These are phyloP conservation scores for Sporothrix schenckii DNA, from an alignment of 2,329 filamentous ascomycete genomes.

Conservation along the genomic window DNA sequence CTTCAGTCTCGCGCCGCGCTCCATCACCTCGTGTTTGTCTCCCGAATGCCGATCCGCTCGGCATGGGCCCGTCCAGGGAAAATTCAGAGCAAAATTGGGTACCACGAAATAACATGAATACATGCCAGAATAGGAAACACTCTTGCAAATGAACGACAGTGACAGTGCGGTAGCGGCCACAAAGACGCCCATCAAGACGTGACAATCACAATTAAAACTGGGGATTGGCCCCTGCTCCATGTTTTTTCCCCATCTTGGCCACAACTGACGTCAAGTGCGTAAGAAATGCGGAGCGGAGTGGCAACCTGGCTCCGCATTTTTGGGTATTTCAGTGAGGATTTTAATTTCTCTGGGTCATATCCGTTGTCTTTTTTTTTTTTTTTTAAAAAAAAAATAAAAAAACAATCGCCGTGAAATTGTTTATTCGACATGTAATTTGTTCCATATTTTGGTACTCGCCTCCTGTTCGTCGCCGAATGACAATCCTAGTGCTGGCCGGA, in stretches of 20 bases:
- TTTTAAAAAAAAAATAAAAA: no score
- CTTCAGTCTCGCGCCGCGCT: neutral
- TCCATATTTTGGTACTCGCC: neutral
- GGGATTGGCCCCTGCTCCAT: conserved; percentile 4
- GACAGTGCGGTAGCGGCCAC: no score
- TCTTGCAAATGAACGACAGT: neutral
- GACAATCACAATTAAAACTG: conserved; percentile 15
- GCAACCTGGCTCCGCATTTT: neutral
- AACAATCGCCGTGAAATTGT: no score
- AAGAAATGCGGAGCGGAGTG: conserved; percentile 20
- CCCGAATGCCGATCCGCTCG: conserved; percentile 13
- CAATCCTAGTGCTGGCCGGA: neutral
- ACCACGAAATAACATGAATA: neutral
- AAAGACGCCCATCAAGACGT: neutral
- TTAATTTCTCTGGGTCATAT: neutral
- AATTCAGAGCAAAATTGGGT: neutral
- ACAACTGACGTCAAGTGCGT: conserved; percentile 6
- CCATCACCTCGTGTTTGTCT: neutral
- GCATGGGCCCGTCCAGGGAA: neutral
- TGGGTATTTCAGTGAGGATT: conserved; percentile 1
- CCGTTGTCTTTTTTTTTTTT: neutral
- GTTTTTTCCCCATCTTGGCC: conserved; percentile 16
- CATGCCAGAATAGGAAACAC: neutral
- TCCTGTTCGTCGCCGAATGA: neutral
- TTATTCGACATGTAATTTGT: neutral